Base-by-base conservation (phyloP, 2,329 filamentous ascomycete genomes). In the Cadophora gregata region DNA sequence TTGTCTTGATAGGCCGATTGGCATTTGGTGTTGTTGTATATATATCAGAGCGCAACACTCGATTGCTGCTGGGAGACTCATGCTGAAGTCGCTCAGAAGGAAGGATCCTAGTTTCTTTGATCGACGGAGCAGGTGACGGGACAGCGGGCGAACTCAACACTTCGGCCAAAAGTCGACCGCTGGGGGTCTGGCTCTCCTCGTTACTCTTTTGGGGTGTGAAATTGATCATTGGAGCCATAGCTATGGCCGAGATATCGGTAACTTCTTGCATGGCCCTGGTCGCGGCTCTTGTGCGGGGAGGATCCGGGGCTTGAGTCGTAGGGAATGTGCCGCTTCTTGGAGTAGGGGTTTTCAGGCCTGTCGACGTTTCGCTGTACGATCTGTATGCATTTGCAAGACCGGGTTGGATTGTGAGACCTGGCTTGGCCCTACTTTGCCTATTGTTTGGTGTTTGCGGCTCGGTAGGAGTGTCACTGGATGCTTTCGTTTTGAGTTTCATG, bases 261-360 rank as follows among this genome's bases (percentile, higher is more conserved):
- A 10, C 14, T 16, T 51, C 47, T n/a, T 53, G 31, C 31, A 53
- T 25, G 21, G 59, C 47, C 53, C 59, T 38, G 14, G 21, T 62
- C 45, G 47, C 24, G 16, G 59, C 45, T 62, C 59, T 62, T 31
- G 59, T 51, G 21, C 59, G 47, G 27, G 59, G 21, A 50, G 55
- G 55, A 12, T 58, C 55, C 7, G 31, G 33, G 10, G 59, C 27
- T 42, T 29, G 58, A n/a, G 8, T 7, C 56, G 36, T 33, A 21
- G 55, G 53, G n/a, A 64, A 63, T 21, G 51, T 47, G 19, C 27
- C 53, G 29, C 59, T 66, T 36, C 45, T 66, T 7, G 64, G 64
- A 21, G 64, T 66, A 16, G 64, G 64, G 42, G 64, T 60, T 29
- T 66, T 66, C 7, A 45, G n/a, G 5, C 64, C 64, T 9, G 45